Base-by-base conservation (phyloP, 768 basidiomycete genomes). In the Boletus rubescentipes region DNA sequence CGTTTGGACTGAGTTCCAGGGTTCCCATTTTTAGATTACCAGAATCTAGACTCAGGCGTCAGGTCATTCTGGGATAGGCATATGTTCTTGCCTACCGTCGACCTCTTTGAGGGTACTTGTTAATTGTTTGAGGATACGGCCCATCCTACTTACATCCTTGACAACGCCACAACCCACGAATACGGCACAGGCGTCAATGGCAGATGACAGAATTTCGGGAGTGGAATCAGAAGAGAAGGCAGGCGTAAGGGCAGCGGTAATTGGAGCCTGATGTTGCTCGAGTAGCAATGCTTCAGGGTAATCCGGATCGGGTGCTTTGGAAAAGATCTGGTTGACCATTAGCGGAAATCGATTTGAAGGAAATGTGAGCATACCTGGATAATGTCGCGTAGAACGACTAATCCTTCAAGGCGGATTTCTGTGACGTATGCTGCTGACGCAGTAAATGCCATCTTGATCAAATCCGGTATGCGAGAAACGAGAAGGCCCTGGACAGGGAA, bases 381-480 rank as follows among this genome's bases (percentile, higher is more conserved):
- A 30, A 98, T 91, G 69, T 98, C 95, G 30, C 86, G 80, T 26
- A 99, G 74, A 5, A 99, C 91, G 9, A 91, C 78, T 26, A 98
- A 72, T 2, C 97, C 97, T 67, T 93, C 91, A 26, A 98, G 73
- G 32, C 96, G 82, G 57, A 98, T 98, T 67, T 98, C 93, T 9
- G 91, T 94, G 31, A 98, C 94, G 67, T 97, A 91, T 5, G 97
- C 94, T 0, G 96, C 92, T 15, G 93, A 94, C 1, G 97, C 95
- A 12, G 93, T 96, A 68, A 99, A 98, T 0, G 97, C 96, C 88
- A 98, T 97, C 73, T 83, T 91, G 72, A 99, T 96, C 53, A 99
- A 76, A 71, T 99, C 97, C 7, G 89, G 85, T 9, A 98, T 85
- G 18, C 94, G 83, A 16, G 89, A 86, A 36, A 91, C 87, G 16